phyloP scores from a whole-genome alignment of 2,329 filamentous ascomycete species.

The Boeremia lycopersici region DNA sequence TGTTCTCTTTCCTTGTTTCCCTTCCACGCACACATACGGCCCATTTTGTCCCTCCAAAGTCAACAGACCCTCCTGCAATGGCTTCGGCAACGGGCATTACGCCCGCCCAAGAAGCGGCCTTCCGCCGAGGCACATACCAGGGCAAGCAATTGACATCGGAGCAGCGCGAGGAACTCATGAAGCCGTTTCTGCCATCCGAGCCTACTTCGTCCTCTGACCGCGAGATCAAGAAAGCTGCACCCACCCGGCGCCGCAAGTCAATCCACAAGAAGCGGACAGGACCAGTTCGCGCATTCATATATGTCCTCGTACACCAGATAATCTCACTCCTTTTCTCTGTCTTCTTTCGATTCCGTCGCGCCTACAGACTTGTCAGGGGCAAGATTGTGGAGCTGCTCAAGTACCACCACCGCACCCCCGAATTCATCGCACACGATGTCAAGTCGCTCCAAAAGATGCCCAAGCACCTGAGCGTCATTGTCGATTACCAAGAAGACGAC shows the following conservation, averaged over 20 bases:
- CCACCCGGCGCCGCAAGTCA: constrained; percentile 23
- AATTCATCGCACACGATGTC: constrained; percentile 89
- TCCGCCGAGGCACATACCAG: constrained; percentile 44
- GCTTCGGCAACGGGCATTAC: constrained; percentile 40
- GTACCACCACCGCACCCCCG: constrained; percentile 94
- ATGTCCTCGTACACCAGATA: constrained; percentile 70
- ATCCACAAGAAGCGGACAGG: constrained; percentile 53
- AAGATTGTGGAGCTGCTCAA: constrained; percentile 81
- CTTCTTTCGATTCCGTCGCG: constrained; percentile 80
- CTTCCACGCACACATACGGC: not conserved
- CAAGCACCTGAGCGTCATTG: constrained; percentile 83
- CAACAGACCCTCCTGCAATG: constrained; percentile 32
- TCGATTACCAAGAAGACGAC: constrained; percentile 72
- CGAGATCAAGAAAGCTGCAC: constrained; percentile 15
- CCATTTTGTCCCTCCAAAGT: constrained; percentile 9
- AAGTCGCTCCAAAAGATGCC: constrained; percentile 75
- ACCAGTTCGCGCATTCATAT: constrained; percentile 66
- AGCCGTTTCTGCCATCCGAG: constrained; percentile 58
- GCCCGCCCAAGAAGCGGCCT: constrained; percentile 38
- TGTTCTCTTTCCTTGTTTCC: constrained; percentile 2
- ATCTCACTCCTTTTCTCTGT: constrained; percentile 85
- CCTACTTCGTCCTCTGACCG: constrained; percentile 36
- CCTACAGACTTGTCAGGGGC: constrained; percentile 78
- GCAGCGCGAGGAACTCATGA: constrained; percentile 59
- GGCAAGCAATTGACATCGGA: constrained; percentile 50